These are phyloP conservation scores for Musa schizocarpa DNA, from an alignment of 176 grass and related monocot species.

Conservation along the genomic window DNA sequence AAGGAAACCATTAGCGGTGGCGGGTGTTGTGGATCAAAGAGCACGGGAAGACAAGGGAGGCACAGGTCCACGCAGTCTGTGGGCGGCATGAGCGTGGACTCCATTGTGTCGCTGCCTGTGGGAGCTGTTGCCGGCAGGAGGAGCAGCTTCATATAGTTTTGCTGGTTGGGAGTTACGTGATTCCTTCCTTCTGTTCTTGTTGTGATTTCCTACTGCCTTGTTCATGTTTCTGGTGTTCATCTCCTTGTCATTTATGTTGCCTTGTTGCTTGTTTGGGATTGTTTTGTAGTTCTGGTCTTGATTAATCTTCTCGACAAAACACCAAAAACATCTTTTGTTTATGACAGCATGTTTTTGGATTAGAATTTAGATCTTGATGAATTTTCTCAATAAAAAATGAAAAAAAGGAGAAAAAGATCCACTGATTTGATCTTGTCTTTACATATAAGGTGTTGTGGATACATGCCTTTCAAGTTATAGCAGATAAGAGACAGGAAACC, in stretches of 20 bases:
- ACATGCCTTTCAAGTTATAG: too few species aligned
- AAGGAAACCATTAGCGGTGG: slow-evolving; percentile 16
- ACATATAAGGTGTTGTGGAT: too few species aligned
- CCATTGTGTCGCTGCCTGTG: slow-evolving; percentile 64
- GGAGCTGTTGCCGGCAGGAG: slow-evolving; percentile 28
- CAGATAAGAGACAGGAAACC: too few species aligned
- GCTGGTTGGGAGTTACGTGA: neutral
- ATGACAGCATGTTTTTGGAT: too few species aligned
- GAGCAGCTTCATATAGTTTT: neutral
- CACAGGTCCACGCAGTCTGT: slow-evolving; percentile 52
- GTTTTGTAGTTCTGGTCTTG: neutral
- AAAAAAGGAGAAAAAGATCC: too few species aligned
- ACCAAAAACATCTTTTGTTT: neutral
- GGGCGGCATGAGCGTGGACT: slow-evolving; percentile 70
- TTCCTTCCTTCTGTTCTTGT: neutral
- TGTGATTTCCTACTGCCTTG: neutral
- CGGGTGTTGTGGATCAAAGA: neutral
- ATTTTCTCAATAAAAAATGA: too few species aligned
- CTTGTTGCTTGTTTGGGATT: too few species aligned
- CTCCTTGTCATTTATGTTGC: too few species aligned
- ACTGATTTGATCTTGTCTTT: too few species aligned
- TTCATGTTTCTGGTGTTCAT: too few species aligned
- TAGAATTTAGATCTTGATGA: too few species aligned
- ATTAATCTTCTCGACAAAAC: neutral
- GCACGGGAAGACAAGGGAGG: slow-evolving; percentile 32